Percentiles rank a stretch among this genome's conserved stretches.
Evolutionary conservation across 352 stramenopile species (phyloP).

Genomic region (Hyphochytrium catenoides): DNA sequence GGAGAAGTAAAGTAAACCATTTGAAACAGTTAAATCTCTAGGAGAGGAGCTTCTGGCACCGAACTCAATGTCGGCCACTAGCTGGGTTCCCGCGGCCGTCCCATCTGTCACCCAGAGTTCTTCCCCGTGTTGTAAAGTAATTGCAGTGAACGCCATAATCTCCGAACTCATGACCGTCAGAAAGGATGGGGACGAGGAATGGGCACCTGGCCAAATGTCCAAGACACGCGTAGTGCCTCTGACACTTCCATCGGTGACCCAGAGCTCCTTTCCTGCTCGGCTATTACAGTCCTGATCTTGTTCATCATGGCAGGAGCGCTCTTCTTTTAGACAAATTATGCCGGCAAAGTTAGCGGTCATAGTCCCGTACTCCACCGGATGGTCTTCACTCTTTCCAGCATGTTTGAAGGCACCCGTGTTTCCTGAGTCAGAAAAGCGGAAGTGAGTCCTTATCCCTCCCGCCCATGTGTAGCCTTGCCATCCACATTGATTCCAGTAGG

Average conservation of each 20-base stretch:
- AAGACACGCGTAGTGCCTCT: slow-evolving; percentile 16
- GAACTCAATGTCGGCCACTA: slow-evolving; percentile 24
- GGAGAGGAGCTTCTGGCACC: slow-evolving; percentile 23
- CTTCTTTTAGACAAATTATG: slow-evolving; percentile 30
- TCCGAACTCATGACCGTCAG: slow-evolving; percentile 17
- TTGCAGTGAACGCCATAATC: slow-evolving; percentile 26
- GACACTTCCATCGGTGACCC: slow-evolving; percentile 21
- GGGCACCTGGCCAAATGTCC: slow-evolving; percentile 16
- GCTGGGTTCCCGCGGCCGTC: slow-evolving; percentile 13
- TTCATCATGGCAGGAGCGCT: neutral
- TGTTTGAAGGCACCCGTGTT: slow-evolving; percentile 32
- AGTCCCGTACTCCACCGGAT: slow-evolving; percentile 13
- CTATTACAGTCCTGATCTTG: slow-evolving; percentile 3
- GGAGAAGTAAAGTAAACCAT: slow-evolving; percentile 23
- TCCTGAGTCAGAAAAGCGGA: slow-evolving; percentile 42
- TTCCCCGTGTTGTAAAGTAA: slow-evolving; percentile 12
- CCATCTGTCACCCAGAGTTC: slow-evolving; percentile 40
- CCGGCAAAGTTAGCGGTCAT: slow-evolving; percentile 27
- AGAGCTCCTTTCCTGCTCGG: slow-evolving; percentile 23
- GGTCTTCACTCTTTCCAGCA: slow-evolving; percentile 20
- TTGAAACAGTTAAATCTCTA: slow-evolving; percentile 18
- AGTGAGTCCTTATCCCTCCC: slow-evolving; percentile 17
- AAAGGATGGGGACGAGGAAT: slow-evolving; percentile 16
- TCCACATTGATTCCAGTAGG: slow-evolving; percentile 44
- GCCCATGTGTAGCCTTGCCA: slow-evolving; percentile 34